Conservation (phyloP, 768 basidiomycete species). For the Lentinula aciculospora region DNA sequence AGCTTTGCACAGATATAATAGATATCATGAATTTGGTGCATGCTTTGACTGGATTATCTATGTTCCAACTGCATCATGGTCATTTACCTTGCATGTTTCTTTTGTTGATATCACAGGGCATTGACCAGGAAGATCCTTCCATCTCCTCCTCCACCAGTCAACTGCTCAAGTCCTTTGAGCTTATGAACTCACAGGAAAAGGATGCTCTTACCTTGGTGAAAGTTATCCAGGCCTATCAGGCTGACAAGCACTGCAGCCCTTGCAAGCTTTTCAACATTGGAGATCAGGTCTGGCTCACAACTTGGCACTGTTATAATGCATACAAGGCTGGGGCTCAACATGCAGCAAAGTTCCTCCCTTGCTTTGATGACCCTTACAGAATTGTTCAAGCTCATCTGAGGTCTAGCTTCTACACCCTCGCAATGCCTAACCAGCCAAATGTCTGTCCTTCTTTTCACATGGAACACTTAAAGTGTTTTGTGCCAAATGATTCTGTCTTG, state of each 20-base stretch:
- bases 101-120: slow-evolving; percentile 11
- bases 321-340: too few species aligned
- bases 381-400: slow-evolving; percentile 12
- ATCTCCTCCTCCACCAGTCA: not conserved
- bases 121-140: not conserved
- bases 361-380: slow-evolving; percentile 17
- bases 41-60: slow-evolving; percentile 20
- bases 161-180: too few species aligned
- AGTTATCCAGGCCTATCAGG: too few species aligned
- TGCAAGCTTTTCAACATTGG: too few species aligned
- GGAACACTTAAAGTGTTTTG: slow-evolving; percentile 17
- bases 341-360: slow-evolving; percentile 28
- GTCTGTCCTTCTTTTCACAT: slow-evolving; percentile 24
- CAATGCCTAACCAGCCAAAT: slow-evolving; percentile 12
- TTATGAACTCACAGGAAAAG: slow-evolving; percentile 6
- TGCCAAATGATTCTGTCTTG: slow-evolving; percentile 20
- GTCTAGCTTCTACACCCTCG: slow-evolving; percentile 14
- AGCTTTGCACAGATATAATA: too few species aligned
- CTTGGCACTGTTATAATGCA: too few species aligned
- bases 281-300: too few species aligned
- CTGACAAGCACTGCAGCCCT: too few species aligned
- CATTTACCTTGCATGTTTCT: slow-evolving; percentile 17
- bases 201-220: too few species aligned
- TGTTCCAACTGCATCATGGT: slow-evolving; percentile 20
- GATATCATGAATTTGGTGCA: slow-evolving; percentile 24